A percentile compares a stretch with the other conserved stretches of the same genome.
These are phyloP conservation scores for Colletotrichum acutatum DNA, from an alignment of 2,329 filamentous ascomycete genomes.

Conservation along the genomic window DNA sequence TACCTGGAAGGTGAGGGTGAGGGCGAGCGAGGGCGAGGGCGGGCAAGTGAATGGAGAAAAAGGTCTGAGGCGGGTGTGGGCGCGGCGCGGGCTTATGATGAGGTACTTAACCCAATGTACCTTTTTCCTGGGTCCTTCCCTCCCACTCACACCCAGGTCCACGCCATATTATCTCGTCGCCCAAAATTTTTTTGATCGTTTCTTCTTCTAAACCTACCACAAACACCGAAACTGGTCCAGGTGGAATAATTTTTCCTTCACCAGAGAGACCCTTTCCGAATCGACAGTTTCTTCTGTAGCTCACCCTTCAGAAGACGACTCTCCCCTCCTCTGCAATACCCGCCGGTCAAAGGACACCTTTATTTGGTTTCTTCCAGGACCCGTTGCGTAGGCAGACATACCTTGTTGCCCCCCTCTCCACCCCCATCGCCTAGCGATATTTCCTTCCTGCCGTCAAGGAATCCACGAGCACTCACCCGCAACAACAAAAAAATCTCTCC, in stretches of 20 bases:
- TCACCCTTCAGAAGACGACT: constrained; percentile 38
- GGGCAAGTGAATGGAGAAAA: not conserved
- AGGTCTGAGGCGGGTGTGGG: not conserved
- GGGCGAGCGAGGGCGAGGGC: not conserved
- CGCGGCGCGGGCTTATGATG: constrained; percentile 2
- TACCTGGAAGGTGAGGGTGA: not conserved
- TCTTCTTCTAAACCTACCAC: constrained; percentile 34
- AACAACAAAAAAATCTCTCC: constrained; percentile 13
- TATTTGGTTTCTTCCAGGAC: constrained; percentile 27
- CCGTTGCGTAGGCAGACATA: constrained; percentile 25
- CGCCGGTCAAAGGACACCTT: constrained; percentile 22
- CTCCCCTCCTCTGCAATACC: constrained; percentile 36
- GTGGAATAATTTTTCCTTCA: constrained; percentile 36
- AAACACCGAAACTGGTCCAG: constrained; percentile 37
- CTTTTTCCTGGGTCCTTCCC: constrained; percentile 30
- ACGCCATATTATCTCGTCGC: constrained; percentile 36
- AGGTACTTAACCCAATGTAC: constrained; percentile 24
- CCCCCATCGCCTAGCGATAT: constrained; percentile 35
- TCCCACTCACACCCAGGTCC: constrained; percentile 22
- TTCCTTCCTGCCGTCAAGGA: constrained; percentile 34
- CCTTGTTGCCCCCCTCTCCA: constrained; percentile 29
- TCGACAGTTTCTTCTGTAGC: constrained; percentile 39
- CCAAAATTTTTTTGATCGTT: constrained; percentile 35
- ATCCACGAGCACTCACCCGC: constrained; percentile 25
- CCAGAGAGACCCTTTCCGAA: constrained; percentile 34